Evolutionary conservation across 106 monocot genomes (phyloP), one percentile per base, ranked within the genome.

Genomic region (Acorus gramineus): DNA sequence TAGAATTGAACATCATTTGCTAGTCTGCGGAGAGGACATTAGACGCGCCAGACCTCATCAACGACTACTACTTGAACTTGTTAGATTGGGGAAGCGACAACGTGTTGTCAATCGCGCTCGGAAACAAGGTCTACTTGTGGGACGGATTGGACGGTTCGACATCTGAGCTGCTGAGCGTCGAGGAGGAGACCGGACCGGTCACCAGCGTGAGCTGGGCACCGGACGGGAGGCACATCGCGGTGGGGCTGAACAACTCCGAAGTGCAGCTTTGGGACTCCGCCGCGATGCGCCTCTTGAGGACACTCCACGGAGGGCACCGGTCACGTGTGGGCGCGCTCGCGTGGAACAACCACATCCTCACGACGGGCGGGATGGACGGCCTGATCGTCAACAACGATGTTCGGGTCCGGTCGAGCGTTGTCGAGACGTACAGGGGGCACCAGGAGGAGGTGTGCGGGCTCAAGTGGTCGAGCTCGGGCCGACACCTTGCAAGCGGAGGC

Each of bases 201-300:
- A 87, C 87, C 14, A 87, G 87, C 46, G 80, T 87, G 42, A 78
- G 72, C 14, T 83, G 87, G 87, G 87, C 87, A 57, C 83, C 87
- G 8, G 83, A 87, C 57, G 87, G 83, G 2, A 67, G 59, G 48
- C 80, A 83, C 57, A 54, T 87, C 42, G 83, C 83, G 5, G 55
- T 87, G 11, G 87, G 87, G 5, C 52, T 87, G 65, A 78, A 80
- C 50, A 75, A 73, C 7, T 87, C 87, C 2, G 69, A 87, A 5
- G 48, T 87, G 6, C 83, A 87, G 59, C 42, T 87, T 14, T 87
- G 79, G 80, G 87, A 87, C 50, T 45, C 72, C 2, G 78, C 48
- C 60, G 77, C 75, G 42, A 74, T 65, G 46, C 77, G 70, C 52
- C 47, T 84, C 77, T 8, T 84, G 76, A 82, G 86, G 54, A 86